phyloP scores from a whole-genome alignment of 192 early-diverging fungal genomes.

The Backusella macrospora region DNA sequence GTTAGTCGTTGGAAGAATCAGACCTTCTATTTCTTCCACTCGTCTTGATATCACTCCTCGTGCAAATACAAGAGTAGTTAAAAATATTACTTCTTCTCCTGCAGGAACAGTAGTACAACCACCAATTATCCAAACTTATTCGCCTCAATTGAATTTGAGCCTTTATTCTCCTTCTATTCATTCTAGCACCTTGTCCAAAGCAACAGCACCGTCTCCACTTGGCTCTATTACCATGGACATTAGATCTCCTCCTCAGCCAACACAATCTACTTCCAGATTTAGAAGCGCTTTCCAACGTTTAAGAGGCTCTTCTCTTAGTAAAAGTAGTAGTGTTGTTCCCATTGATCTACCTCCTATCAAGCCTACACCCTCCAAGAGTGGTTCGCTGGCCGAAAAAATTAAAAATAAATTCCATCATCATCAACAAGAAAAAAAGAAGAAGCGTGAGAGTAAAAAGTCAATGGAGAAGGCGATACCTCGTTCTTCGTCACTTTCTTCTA shows the following conservation, averaged over 20 bases:
- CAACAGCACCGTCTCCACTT: background rate
- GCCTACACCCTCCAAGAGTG: background rate
- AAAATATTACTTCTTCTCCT: background rate
- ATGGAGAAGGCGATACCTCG: background rate
- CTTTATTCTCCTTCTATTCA: slow-evolving; percentile 1
- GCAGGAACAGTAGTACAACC: background rate
- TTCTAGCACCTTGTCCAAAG: background rate
- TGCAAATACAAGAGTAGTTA: background rate
- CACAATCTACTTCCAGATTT: background rate
- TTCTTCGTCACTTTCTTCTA: slow-evolving; percentile 51
- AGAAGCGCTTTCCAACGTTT: slow-evolving; percentile 3
- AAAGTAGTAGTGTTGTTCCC: background rate
- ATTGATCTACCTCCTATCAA: background rate
- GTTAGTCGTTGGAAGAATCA: background rate
- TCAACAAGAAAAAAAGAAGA: slow-evolving; percentile 9
- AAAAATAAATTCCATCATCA: slow-evolving; percentile 20
- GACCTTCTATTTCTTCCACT: background rate
- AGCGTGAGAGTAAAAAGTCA: background rate
- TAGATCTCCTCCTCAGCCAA: slow-evolving; percentile 10
- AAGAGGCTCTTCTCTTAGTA: background rate
- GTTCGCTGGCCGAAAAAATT: slow-evolving; percentile 11
- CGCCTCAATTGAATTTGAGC: background rate
- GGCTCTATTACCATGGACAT: background rate
- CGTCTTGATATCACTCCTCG: background rate
- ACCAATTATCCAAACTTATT: background rate